Evolutionary conservation across 2,329 filamentous ascomycete genomes (phyloP).

Genomic region (Claviceps purpurea): DNA sequence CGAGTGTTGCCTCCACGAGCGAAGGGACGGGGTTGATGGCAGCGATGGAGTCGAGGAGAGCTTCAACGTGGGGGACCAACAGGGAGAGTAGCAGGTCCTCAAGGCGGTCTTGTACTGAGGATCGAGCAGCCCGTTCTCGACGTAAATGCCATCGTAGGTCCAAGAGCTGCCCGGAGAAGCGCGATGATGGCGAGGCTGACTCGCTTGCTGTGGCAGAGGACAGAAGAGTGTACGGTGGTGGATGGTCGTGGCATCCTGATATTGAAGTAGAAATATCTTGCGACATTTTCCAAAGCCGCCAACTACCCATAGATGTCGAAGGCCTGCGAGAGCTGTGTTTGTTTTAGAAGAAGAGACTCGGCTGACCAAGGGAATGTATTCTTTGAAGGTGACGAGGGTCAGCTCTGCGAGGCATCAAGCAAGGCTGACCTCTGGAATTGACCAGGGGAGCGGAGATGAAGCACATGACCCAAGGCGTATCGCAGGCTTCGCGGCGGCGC

Average conservation of each 20-base stretch:
- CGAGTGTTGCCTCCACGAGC: conserved; percentile 29
- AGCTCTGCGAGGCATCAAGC: not conserved
- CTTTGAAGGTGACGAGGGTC: not conserved
- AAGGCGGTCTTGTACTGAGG: conserved; percentile 20
- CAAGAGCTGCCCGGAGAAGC: conserved; percentile 23
- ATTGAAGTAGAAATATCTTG: not conserved
- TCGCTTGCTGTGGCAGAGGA: not conserved
- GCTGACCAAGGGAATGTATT: not conserved
- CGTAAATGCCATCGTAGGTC: conserved; percentile 25
- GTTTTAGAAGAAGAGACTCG: not conserved
- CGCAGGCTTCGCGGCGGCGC: not conserved
- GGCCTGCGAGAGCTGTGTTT: too few species aligned
- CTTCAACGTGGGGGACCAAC: conserved; percentile 27
- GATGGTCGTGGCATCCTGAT: not conserved
- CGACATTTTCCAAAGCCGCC: not conserved
- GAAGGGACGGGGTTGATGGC: conserved; percentile 17
- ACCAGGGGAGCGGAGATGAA: not conserved
- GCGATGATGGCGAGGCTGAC: conserved; percentile 8
- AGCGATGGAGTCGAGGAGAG: conserved; percentile 27
- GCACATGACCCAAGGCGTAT: not conserved
- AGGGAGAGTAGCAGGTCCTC: conserved; percentile 27
- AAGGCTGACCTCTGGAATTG: not conserved
- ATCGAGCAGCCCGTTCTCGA: conserved; percentile 18
- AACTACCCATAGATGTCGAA: too few species aligned
- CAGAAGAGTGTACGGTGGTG: conserved; percentile 1